These are phyloP conservation scores for Cyberlindnera xishuangbannaensis DNA, from an alignment of 805 yeast genomes.

Conservation along the genomic window DNA sequence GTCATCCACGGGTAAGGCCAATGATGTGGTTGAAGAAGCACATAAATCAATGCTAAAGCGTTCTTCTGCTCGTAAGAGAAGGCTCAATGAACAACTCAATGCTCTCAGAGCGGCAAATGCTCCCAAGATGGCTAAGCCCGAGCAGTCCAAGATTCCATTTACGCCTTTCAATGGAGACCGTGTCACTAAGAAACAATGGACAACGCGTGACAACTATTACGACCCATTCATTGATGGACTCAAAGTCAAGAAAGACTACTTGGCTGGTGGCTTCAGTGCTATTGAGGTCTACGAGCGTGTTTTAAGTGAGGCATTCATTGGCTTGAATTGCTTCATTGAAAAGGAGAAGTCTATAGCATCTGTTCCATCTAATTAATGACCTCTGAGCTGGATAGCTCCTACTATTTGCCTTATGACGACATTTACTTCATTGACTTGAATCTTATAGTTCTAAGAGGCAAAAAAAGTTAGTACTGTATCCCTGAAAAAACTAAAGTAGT, in stretches of 20 bases:
- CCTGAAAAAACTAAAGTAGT: too few species aligned
- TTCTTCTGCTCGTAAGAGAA: conserved; percentile 58
- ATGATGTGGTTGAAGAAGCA: conserved; percentile 45
- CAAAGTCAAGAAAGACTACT: conserved; percentile 53
- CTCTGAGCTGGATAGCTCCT: conserved; percentile 45
- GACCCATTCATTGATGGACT: conserved; percentile 60
- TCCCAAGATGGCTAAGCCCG: conserved; percentile 23
- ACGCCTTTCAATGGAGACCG: conserved; percentile 95
- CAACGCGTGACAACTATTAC: conserved; percentile 40
- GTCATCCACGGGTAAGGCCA: conserved; percentile 38
- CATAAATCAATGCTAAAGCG: conserved; percentile 52
- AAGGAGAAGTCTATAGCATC: conserved; percentile 36
- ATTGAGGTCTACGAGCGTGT: conserved; percentile 67
- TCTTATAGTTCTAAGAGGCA: conserved; percentile 21
- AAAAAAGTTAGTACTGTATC: too few species aligned
- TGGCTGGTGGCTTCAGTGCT: conserved; percentile 82
- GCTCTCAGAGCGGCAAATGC: conserved; percentile 25
- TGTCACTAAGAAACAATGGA: conserved; percentile 47
- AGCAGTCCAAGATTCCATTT: conserved; percentile 50
- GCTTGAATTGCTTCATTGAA: conserved; percentile 76
- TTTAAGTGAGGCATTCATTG: conserved; percentile 83
- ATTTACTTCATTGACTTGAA: conserved; percentile 10
- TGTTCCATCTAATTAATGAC: conserved; percentile 18
- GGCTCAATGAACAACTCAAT: conserved; percentile 33
- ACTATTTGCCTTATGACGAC: conserved; percentile 37